These are phyloP conservation scores for Pseudogymnoascus pannorum DNA, from an alignment of 2,329 filamentous ascomycete species.

Conservation along the genomic window DNA sequence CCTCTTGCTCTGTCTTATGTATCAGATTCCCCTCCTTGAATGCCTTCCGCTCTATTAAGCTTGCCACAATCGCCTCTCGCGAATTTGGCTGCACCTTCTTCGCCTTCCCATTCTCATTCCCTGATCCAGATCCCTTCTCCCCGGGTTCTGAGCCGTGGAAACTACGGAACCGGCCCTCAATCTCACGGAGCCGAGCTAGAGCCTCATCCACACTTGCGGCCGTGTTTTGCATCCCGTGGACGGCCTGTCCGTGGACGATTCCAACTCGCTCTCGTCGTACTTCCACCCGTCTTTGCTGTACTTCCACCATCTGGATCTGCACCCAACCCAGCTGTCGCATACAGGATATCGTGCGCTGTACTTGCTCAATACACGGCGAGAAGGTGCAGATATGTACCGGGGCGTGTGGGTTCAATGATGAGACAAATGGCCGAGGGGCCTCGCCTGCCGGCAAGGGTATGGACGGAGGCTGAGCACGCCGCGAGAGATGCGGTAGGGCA, in stretches of 20 bases:
- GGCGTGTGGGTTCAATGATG: slow-evolving; percentile 62
- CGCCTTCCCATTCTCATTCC: slow-evolving; percentile 28
- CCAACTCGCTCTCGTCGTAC: slow-evolving; percentile 76
- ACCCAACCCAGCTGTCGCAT: slow-evolving; percentile 81
- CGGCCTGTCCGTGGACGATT: slow-evolving; percentile 44
- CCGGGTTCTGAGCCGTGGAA: slow-evolving; percentile 44
- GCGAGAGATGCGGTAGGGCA: slow-evolving; percentile 67
- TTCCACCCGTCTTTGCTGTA: slow-evolving; percentile 71
- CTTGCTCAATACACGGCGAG: slow-evolving; percentile 95
- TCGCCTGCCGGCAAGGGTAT: slow-evolving; percentile 7
- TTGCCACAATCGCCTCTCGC: slow-evolving; percentile 27
- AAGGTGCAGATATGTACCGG: slow-evolving; percentile 84
- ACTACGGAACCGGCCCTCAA: slow-evolving; percentile 61
- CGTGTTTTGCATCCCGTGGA: slow-evolving; percentile 50
- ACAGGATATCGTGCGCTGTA: slow-evolving; percentile 73
- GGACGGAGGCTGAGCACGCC: slow-evolving; percentile 35
- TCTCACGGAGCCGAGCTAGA: slow-evolving; percentile 60
- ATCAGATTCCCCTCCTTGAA: slow-evolving; percentile 73
- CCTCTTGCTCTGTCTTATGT: slow-evolving; percentile 75
- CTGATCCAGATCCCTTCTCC: slow-evolving; percentile 13
- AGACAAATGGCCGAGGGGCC: slow-evolving; percentile 39
- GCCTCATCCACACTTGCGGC: slow-evolving; percentile 75
- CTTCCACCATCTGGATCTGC: slow-evolving; percentile 88
- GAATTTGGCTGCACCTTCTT: slow-evolving; percentile 24
- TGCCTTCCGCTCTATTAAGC: slow-evolving; percentile 39